Percentiles rank a stretch among this genome's conserved stretches.
Conservation (phyloP, 2,329 filamentous ascomycete species). For the Hypoxylon sp. region DNA sequence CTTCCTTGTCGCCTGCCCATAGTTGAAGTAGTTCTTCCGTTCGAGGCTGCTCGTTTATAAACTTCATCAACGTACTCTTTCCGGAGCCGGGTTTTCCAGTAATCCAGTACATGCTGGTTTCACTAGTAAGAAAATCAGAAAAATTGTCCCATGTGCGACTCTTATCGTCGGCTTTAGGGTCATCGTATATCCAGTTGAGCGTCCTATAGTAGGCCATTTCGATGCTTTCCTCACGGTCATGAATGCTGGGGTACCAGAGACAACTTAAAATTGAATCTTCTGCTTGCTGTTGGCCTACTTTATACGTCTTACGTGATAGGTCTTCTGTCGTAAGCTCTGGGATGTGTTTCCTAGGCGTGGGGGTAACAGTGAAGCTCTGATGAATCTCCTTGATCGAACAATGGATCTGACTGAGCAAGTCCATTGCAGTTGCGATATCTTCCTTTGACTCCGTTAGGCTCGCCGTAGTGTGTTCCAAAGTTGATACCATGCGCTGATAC, state of each 20-base stretch:
- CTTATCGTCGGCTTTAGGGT: conserved; percentile 18
- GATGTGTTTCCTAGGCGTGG: neutral
- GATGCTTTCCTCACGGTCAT: conserved; percentile 42
- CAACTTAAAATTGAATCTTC: conserved; percentile 31
- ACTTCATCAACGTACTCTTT: conserved; percentile 48
- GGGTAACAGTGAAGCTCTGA: neutral
- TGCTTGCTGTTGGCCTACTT: neutral
- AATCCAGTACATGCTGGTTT: conserved; percentile 43
- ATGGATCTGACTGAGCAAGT: conserved; percentile 32
- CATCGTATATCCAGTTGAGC: conserved; percentile 43
- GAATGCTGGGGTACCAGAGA: conserved; percentile 42
- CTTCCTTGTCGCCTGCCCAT: conserved; percentile 29
- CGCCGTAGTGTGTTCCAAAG: conserved; percentile 30
- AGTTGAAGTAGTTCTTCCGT: conserved; percentile 37
- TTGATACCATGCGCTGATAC: conserved; percentile 19
- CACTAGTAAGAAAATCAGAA: conserved; percentile 37
- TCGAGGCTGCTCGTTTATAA: conserved; percentile 27
- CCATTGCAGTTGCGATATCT: conserved; percentile 32
- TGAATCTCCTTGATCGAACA: conserved; percentile 12
- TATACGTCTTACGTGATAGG: neutral
- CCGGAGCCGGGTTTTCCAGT: conserved; percentile 48
- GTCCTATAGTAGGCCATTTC: conserved; percentile 35
- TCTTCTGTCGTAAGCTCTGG: neutral
- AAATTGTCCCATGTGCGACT: conserved; percentile 37
- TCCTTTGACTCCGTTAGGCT: conserved; percentile 26